Evolutionary conservation across 768 basidiomycete species (phyloP), one percentile per base, ranked within the genome.

Genomic region (Tylopilus cervinicoccineus): DNA sequence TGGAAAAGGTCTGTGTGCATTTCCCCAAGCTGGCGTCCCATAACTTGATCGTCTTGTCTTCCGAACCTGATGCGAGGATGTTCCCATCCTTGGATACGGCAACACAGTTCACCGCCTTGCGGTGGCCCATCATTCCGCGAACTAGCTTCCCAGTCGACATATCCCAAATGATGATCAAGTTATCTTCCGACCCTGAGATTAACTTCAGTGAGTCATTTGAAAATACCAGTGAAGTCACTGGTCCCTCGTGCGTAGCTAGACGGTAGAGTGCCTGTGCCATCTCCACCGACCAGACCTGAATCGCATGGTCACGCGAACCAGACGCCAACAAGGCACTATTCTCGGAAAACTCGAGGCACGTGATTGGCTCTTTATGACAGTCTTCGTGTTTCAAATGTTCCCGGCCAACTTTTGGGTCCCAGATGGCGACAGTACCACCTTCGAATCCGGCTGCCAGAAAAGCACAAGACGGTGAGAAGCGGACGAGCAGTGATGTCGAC

Each of bases 181-280:
- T 53, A 29, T 67, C 61, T 31, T 54, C 51, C 2, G 56, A 56
- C 14, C 64, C 60, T 2, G 65, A 68, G 26, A 56, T 50, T 13
- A 67, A 31, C 8, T 33, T 16, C 1, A 23, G 33, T 0, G 60
- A 59, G 31, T 64, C 54, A 12, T 37, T 46, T 1, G 62, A 60
- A 43, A 65, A 67, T 1, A 28, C 54, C 33, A 67, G 39, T 6
- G 52, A 38, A 4, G 27, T 44, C 33, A 67, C 60, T 2, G 45
- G 26, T 19, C 50, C 55, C 33, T 57, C 52, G 41, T 64, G 66
- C 0, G 38, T 19, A 3, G 32, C 42, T 1, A 62, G 32, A 31
- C 33, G 43, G 16, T 56, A 40, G 37, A 65, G 28, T 2, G 33
- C 12, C 17, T 57, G 49, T 8, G 51, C 49, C 0, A 45, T 55